Evolutionary conservation across 2,329 filamentous ascomycete genomes (phyloP), one percentile per base, ranked within the genome.

Genomic region (Pezicula neosporulosa): DNA sequence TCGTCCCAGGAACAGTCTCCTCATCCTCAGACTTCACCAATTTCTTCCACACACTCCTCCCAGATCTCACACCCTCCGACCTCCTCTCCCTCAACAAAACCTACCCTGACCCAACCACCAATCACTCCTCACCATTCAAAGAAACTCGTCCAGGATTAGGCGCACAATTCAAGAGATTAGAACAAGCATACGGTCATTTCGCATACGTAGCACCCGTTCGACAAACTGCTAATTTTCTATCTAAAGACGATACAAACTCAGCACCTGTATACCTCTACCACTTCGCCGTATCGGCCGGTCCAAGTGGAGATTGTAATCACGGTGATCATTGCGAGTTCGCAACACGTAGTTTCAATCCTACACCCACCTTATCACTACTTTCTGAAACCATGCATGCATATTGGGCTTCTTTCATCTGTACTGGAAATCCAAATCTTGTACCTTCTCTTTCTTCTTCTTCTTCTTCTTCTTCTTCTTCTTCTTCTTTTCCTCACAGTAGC

Each of bases 121-220:
- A 71, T 53, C 57, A 63, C 0, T 60, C 63, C 3, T 75, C 70
- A 10, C 67, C 70, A 2, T 81, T 78, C 53, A 55, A 60, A 46
- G 67, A 69, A 44, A 68, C 51, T 52, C 70, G 55, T 59, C 13
- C 45, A 6, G 67, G 68, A 28, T 67, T 75, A n/a, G 81, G 81
- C 1, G 56, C 69, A 5, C 80, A 85, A 62, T 86, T 78, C 68
- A 72, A 73, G 47, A 74, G 83, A 2, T 68, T 84, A 3, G 78
- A 82, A 58, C 77, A 79, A 9, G 81, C 80, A 0, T 87, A 87
- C 63, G 78, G 75, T 0, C 78, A 86, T 60, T 86, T 82, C 60
- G 83, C 81, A 0, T 86, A 86, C 60, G 78, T 85, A 44, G 80
- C 79, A 19, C 83, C 84, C 0, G 80, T 86, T 0, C 70, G 84